A percentile compares a stretch with the other conserved stretches of the same genome.
Evolutionary conservation across 1,139 yeast genomes (phyloP).

Genomic region (Zygosaccharomyces sapae): DNA sequence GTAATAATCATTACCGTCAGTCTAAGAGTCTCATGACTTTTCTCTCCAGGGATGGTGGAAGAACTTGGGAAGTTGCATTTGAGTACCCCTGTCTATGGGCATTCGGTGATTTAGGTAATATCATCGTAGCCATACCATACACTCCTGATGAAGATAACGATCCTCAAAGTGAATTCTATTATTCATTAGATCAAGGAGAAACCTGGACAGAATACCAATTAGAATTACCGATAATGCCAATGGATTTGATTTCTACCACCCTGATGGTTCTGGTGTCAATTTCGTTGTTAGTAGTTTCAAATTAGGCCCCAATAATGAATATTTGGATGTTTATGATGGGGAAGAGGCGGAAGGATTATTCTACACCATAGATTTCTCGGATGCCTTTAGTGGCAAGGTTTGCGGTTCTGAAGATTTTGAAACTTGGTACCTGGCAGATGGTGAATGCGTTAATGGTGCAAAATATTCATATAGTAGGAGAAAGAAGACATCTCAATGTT

Average conservation of each 20-base stretch:
- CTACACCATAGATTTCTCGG: conserved; percentile 57
- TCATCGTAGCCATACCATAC: conserved; percentile 54
- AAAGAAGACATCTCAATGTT: conserved; percentile 65
- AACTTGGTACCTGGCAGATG: conserved; percentile 51
- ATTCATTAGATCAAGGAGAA: conserved; percentile 71
- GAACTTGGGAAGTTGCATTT: conserved; percentile 58
- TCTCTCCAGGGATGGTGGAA: conserved; percentile 75
- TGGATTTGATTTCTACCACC: conserved; percentile 51
- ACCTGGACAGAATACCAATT: conserved; percentile 55
- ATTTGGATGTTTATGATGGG: too few species aligned
- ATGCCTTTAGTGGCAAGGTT: conserved; percentile 50
- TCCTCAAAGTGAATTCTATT: conserved; percentile 41
- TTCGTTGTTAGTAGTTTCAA: conserved; percentile 52
- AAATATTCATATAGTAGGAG: conserved; percentile 64
- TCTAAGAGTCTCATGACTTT: conserved; percentile 42
- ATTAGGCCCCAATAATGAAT: neutral
- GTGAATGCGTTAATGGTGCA: conserved; percentile 71
- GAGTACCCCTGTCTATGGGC: conserved; percentile 55
- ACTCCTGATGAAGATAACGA: conserved; percentile 31
- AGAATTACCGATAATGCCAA: conserved; percentile 46
- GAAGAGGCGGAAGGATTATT: too few species aligned
- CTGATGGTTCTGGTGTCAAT: conserved; percentile 67
- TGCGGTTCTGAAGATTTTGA: conserved; percentile 63
- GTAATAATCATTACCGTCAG: conserved; percentile 37
- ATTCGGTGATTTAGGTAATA: conserved; percentile 79